These are phyloP conservation scores for Rosa persica DNA, from an alignment of 306 rosid genomes.

Conservation along the genomic window DNA sequence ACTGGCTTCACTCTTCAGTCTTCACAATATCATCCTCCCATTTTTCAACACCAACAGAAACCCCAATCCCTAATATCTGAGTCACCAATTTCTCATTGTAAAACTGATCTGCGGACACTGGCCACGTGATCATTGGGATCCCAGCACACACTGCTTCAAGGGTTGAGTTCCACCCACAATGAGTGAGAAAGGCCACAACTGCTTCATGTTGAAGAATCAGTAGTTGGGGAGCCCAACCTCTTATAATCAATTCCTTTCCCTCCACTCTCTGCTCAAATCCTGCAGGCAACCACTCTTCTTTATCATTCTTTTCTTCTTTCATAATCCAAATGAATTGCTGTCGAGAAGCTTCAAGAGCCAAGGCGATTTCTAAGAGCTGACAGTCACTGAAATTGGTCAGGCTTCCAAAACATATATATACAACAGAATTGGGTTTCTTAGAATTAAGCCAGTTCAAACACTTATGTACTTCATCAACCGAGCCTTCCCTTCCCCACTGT, in stretches of 20 bases:
- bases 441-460: conserved; percentile 40
- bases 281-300: conserved; percentile 21
- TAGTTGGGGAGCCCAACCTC: conserved; percentile 43
- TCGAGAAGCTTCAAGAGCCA: conserved; percentile 32
- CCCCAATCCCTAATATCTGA: conserved; percentile 26
- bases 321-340: conserved; percentile 42
- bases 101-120: conserved; percentile 30
- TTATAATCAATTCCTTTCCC: conserved; percentile 16
- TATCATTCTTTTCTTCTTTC: background rate
- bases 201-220: conserved; percentile 31
- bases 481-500: conserved; percentile 22
- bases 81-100: conserved; percentile 41
- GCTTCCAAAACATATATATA: conserved; percentile 38
- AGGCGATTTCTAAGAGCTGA: conserved; percentile 35
- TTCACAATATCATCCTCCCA: conserved; percentile 22
- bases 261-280: conserved; percentile 27
- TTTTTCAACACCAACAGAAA: conserved; percentile 29
- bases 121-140: conserved; percentile 44
- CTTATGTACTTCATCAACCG: conserved; percentile 23
- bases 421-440: conserved; percentile 31
- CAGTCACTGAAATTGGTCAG: conserved; percentile 15
- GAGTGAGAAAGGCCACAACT: conserved; percentile 37
- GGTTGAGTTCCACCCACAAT: conserved; percentile 43
- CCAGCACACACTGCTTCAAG: conserved; percentile 37
- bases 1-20: conserved; percentile 22